Evolutionary conservation across 331 rosid species (phyloP), one percentile per base, ranked within the genome.

Genomic region (Quercus phellos): DNA sequence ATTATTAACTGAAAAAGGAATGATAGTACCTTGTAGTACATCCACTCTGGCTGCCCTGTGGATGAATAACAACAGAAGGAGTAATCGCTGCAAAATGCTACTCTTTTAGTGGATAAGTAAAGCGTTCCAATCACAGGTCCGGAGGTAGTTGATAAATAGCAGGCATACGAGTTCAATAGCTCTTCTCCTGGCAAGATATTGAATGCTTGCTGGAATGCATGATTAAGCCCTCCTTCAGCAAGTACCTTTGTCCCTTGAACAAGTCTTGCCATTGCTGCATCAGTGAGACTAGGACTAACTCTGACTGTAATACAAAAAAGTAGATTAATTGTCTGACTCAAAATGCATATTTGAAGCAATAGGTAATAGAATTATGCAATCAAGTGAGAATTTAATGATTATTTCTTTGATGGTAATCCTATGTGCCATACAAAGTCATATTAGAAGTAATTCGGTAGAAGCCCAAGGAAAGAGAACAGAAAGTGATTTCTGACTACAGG

Each of bases 91-190:
- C 91, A 90, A 81, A 94, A 90, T 73, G 96, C 96, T 26, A 92
- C 56, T 82, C 91, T 84, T 80, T 85, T 85, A 4, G 85, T 82
- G 58, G 96, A 79, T 61, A 92, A 77, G 51, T 86, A 94, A 19
- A 92, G 88, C n/a, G 85, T 82, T 69, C 96, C 98, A 71, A 82
- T 87, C n/a, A 89, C 78, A 80, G 94, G 96, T 67, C 88, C 97
- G 73, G 88, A 54, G 30, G 82, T 14, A 69, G 94, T 88, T 53
- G 92, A 89, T 63, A 91, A 61, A 81, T 88, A 85, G 79, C 97
- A 94, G 56, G 90, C 92, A 88, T 76, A 89, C 16, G 87, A 73
- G 56, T 84, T 82, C 17, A 88, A 64, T 80, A 89, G 87, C 84
- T 83, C 88, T 86, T 94, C 98, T 75, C 87, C 93, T n/a, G 70